Evolutionary conservation across 2,329 filamentous ascomycete species (phyloP).

Genomic region (Colletotrichum acutatum): DNA sequence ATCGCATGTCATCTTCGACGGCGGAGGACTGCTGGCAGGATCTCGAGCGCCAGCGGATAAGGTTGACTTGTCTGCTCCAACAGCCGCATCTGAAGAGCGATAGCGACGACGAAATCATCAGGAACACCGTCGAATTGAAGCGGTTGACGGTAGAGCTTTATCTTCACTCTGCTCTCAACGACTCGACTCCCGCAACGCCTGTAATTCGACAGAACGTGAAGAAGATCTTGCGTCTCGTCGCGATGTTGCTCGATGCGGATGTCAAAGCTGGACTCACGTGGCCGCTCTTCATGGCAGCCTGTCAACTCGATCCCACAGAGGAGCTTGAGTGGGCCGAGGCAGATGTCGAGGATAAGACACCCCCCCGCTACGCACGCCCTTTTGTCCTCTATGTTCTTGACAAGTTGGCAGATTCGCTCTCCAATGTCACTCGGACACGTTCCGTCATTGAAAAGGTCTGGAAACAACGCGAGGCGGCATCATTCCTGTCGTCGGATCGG

Average conservation of each 20-base stretch:
- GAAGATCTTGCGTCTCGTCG: slow-evolving; percentile 47
- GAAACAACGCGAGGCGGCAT: slow-evolving; percentile 48
- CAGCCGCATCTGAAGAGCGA: slow-evolving; percentile 25
- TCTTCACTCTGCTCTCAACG: slow-evolving; percentile 53
- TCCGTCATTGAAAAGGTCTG: slow-evolving; percentile 56
- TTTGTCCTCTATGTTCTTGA: slow-evolving; percentile 51
- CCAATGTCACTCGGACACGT: slow-evolving; percentile 53
- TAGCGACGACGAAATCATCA: slow-evolving; percentile 45
- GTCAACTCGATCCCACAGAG: slow-evolving; percentile 51
- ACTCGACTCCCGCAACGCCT: slow-evolving; percentile 50
- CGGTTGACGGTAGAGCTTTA: slow-evolving; percentile 53
- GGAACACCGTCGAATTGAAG: slow-evolving; percentile 52
- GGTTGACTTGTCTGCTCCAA: slow-evolving; percentile 15
- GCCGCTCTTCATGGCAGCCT: slow-evolving; percentile 55
- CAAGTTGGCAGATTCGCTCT: slow-evolving; percentile 49
- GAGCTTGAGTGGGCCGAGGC: slow-evolving; percentile 44
- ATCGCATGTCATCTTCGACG: slow-evolving; percentile 33
- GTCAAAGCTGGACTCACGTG: slow-evolving; percentile 49
- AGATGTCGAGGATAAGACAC: slow-evolving; percentile 21
- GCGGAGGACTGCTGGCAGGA: slow-evolving; percentile 26
- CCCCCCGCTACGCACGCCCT: slow-evolving; percentile 45
- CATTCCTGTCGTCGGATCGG: slow-evolving; percentile 13
- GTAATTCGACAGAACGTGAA: slow-evolving; percentile 39
- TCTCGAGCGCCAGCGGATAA: slow-evolving; percentile 23
- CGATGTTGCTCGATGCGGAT: slow-evolving; percentile 44